These are phyloP conservation scores for Geranium incanum DNA, from an alignment of 441 rosid genomes.

Conservation along the genomic window DNA sequence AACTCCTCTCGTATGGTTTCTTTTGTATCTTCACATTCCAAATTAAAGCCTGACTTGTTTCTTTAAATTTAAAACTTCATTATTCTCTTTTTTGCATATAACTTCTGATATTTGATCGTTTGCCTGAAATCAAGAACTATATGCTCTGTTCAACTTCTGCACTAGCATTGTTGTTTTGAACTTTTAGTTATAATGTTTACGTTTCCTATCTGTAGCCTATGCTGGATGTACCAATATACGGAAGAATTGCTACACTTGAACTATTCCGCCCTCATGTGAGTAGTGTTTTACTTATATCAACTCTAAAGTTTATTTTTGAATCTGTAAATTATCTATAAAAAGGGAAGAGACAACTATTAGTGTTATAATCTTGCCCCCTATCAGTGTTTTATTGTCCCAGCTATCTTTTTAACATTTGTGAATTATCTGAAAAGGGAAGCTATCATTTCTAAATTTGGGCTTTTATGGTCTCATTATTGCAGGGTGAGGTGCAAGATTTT, in stretches of 20 bases:
- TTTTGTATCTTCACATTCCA: neutral
- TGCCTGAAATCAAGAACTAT: neutral
- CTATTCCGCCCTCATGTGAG: constrained; percentile 95
- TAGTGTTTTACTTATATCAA: neutral
- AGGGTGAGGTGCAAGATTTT: constrained; percentile 95
- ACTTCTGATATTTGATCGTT: neutral
- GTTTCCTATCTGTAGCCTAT: constrained; percentile 57
- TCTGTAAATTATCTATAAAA: neutral
- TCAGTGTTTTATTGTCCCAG: neutral
- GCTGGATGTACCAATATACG: constrained; percentile 93
- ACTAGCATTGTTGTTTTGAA: neutral
- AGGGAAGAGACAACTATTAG: no score
- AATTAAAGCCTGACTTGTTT: neutral
- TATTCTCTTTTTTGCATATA: neutral
- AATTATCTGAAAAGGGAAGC: neutral
- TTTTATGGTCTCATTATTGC: constrained; percentile 15
- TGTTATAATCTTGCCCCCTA: neutral
- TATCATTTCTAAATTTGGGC: neutral
- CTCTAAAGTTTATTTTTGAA: neutral
- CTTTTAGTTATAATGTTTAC: neutral
- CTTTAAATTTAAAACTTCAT: neutral
- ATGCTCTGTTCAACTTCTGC: neutral
- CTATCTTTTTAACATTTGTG: neutral
- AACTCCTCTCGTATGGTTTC: neutral
- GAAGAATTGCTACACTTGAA: constrained; percentile 90